A percentile compares a stretch with the other conserved stretches of the same genome.
Conservation (phyloP, 169 alveolate species). For the Eimeria necatrix region DNA sequence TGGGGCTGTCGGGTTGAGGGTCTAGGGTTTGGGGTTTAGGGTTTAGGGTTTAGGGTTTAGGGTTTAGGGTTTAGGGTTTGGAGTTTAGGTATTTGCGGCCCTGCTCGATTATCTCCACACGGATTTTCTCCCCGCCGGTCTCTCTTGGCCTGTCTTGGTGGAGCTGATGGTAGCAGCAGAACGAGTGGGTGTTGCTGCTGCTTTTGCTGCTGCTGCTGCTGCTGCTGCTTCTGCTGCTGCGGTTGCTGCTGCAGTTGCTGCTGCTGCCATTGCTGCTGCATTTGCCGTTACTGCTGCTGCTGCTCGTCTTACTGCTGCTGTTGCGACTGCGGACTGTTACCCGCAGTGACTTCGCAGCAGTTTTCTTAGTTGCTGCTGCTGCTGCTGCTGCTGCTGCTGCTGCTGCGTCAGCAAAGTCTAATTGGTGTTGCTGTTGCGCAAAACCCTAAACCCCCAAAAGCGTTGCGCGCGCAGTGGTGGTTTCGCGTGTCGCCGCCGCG, state of each 20-base stretch:
- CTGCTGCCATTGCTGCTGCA: neutral
- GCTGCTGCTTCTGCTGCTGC: conserved; percentile 15
- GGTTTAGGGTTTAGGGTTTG: neutral
- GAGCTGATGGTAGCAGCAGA: conserved; percentile 89
- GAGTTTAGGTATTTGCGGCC: conserved; percentile 83
- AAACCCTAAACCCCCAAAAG: too few relatives aligned
- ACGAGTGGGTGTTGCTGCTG: conserved; percentile 53
- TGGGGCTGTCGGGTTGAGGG: neutral
- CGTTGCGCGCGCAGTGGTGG: too few relatives aligned
- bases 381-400: neutral
- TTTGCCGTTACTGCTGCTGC: neutral
- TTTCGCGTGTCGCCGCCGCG: neutral
- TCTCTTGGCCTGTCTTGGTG: conserved; percentile 83
- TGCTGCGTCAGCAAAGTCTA: too few relatives aligned
- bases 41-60: conserved; percentile 21
- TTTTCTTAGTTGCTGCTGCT: neutral
- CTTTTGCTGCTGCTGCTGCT: neutral
- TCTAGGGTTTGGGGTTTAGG: neutral
- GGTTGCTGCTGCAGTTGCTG: neutral
- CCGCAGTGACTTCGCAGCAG: neutral
- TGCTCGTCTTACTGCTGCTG: neutral
- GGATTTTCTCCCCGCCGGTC: conserved; percentile 83
- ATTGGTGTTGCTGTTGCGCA: too few relatives aligned
- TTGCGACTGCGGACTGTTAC: neutral
- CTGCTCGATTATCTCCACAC: conserved; percentile 89